phyloP scores from a whole-genome alignment of 768 basidiomycete species.

The Russula emetica region DNA sequence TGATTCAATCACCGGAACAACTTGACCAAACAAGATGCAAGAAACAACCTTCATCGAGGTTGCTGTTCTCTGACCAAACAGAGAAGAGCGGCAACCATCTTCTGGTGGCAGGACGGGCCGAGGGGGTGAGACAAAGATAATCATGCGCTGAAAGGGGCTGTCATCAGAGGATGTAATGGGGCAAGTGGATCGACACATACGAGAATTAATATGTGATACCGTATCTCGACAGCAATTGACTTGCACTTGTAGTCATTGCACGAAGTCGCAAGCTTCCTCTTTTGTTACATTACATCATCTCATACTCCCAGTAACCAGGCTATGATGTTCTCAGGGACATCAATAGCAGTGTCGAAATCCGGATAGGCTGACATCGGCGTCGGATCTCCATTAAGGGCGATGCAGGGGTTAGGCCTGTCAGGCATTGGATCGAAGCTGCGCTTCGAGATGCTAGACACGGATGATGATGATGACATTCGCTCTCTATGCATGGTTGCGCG shows the following conservation, averaged over 20 bases:
- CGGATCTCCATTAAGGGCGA: no score
- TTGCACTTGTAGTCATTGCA: no score
- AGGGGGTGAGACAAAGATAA: background rate
- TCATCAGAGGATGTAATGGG: background rate
- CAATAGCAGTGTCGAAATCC: background rate
- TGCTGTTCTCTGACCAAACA: background rate
- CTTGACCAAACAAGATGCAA: no score
- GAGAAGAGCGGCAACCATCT: background rate
- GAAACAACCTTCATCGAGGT: constrained; percentile 8
- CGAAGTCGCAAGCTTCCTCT: background rate
- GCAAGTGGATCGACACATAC: background rate
- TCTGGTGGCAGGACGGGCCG: constrained; percentile 1
- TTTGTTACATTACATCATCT: background rate
- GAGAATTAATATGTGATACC: background rate
- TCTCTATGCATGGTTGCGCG: background rate
- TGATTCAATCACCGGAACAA: no score
- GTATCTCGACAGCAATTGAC: background rate
- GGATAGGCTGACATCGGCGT: background rate
- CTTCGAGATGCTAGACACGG: background rate
- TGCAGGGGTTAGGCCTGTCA: background rate
- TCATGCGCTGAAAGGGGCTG: background rate
- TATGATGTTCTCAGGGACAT: background rate
- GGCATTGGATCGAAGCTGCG: background rate
- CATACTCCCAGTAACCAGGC: background rate
- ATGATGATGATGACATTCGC: background rate